phyloP scores from a whole-genome alignment of 495 filamentous ascomycete genomes.

The Rusavskia elegans region DNA sequence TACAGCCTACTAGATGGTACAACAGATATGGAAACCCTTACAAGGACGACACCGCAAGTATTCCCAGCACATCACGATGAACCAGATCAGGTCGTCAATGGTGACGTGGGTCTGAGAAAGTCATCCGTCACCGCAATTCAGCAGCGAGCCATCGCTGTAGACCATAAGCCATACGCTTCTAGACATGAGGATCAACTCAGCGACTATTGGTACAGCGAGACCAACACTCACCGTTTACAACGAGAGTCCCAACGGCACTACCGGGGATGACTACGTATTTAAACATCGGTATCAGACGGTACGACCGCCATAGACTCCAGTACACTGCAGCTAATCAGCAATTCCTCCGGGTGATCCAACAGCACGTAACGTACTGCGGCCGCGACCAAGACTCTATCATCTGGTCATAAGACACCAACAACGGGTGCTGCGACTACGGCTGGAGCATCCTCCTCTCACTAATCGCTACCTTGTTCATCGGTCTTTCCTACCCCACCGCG shows the following conservation, averaged over 20 bases:
- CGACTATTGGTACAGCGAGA: constrained; percentile 11
- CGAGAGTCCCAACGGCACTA: constrained; percentile 8
- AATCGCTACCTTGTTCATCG: constrained; percentile 28
- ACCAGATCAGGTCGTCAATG: no score
- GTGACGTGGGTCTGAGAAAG: not conserved
- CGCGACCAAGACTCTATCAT: constrained; percentile 35
- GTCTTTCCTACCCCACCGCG: constrained; percentile 34
- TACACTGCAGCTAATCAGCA: not conserved
- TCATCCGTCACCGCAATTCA: not conserved
- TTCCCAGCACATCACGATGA: no score
- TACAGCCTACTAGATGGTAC: no score
- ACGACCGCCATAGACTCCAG: not conserved
- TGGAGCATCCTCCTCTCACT: constrained; percentile 30
- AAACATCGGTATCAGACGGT: constrained; percentile 2
- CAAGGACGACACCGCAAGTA: no score
- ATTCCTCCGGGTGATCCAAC: constrained; percentile 26
- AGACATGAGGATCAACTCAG: not conserved
- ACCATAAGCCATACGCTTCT: constrained; percentile 7
- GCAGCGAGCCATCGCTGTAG: constrained; percentile 3
- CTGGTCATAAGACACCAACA: constrained; percentile 35
- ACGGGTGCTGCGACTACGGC: constrained; percentile 33
- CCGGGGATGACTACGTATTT: constrained; percentile 3
- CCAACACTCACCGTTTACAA: constrained; percentile 6
- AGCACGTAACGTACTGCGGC: constrained; percentile 39
- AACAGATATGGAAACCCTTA: no score